A percentile compares a stretch with the other conserved stretches of the same genome.
Evolutionary conservation across 352 stramenopile species (phyloP).

Genomic region (Halophytophthora batemanensis): DNA sequence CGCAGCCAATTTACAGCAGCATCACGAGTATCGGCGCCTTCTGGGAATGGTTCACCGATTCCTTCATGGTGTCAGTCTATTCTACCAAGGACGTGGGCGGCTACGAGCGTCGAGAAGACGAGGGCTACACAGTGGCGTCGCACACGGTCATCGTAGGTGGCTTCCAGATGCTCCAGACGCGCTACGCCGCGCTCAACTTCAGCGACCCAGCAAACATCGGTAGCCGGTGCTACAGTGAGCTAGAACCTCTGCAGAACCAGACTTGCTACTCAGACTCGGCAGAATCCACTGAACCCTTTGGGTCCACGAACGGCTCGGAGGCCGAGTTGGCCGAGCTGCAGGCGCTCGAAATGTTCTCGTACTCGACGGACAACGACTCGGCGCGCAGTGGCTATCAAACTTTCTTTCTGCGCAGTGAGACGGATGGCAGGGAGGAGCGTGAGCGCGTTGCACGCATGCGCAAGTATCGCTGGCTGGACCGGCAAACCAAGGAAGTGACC

Average conservation of each 20-base stretch:
- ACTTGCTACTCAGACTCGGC: slow-evolving; percentile 36
- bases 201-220: slow-evolving; percentile 30
- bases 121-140: slow-evolving; percentile 58
- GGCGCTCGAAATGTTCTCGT: slow-evolving; percentile 60
- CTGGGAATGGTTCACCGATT: slow-evolving; percentile 67
- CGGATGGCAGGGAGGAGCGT: slow-evolving; percentile 27
- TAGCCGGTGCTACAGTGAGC: slow-evolving; percentile 47
- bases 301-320: slow-evolving; percentile 32
- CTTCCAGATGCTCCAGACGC: slow-evolving; percentile 60
- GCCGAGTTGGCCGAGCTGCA: slow-evolving; percentile 21
- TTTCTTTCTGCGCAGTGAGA: slow-evolving; percentile 51
- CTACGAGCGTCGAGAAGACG: slow-evolving; percentile 5
- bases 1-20: slow-evolving; percentile 30
- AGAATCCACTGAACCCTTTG: slow-evolving; percentile 37
- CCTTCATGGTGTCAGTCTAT: slow-evolving; percentile 50
- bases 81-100: slow-evolving; percentile 25
- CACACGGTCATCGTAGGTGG: slow-evolving; percentile 62
- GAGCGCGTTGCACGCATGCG: slow-evolving; percentile 33
- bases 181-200: slow-evolving; percentile 47
- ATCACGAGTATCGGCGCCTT: slow-evolving; percentile 44
- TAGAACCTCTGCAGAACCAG: slow-evolving; percentile 28
- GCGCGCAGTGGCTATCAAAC: slow-evolving; percentile 45
- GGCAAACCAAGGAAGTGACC: slow-evolving; percentile 50
- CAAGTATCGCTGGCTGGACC: slow-evolving; percentile 52
- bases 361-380: slow-evolving; percentile 37